A percentile compares a stretch with the other conserved stretches of the same genome.
Conservation (phyloP, 116 monocot genomes). For the Iris pallida region DNA sequence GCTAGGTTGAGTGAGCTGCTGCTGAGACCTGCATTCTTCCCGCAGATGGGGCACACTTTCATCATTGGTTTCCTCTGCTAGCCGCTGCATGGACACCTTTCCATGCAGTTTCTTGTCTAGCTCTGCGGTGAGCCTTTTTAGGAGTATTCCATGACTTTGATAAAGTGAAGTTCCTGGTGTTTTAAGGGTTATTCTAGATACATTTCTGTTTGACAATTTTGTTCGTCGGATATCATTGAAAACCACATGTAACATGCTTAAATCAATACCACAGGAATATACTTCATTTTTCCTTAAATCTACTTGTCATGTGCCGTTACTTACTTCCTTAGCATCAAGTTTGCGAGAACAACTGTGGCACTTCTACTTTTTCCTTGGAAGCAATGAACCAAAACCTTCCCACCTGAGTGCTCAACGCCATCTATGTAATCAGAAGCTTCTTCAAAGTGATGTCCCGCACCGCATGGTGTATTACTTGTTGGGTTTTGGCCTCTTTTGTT, state of each 20-base stretch:
- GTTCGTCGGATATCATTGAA: too few species aligned
- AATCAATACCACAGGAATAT: too few species aligned
- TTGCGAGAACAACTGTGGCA: conserved; percentile 82
- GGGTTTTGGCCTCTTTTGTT: too few species aligned
- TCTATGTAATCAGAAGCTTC: conserved; percentile 84
- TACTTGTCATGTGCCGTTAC: too few species aligned
- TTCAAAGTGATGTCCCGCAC: conserved; percentile 68
- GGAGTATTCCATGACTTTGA: conserved; percentile 66
- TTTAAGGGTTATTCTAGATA: too few species aligned
- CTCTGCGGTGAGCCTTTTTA: conserved; percentile 70
- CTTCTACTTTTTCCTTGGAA: conserved; percentile 97
- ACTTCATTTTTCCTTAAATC: too few species aligned
- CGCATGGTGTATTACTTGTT: too few species aligned
- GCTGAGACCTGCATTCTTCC: conserved; percentile 89
- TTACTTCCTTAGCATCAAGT: conserved; percentile 86
- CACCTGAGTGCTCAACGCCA: conserved; percentile 40
- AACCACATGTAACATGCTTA: too few species aligned
- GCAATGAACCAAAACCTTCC: conserved; percentile 89
- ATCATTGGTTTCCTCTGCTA: conserved; percentile 63
- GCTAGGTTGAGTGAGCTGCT: conserved; percentile 89
- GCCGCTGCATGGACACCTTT: conserved; percentile 83
- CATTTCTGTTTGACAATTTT: too few species aligned
- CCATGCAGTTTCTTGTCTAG: conserved; percentile 75
- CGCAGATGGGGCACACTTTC: conserved; percentile 87
- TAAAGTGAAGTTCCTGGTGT: conserved; percentile 68